These are phyloP conservation scores for Furcasterigmium furcatum DNA, from an alignment of 2,329 filamentous ascomycete species.

Conservation along the genomic window DNA sequence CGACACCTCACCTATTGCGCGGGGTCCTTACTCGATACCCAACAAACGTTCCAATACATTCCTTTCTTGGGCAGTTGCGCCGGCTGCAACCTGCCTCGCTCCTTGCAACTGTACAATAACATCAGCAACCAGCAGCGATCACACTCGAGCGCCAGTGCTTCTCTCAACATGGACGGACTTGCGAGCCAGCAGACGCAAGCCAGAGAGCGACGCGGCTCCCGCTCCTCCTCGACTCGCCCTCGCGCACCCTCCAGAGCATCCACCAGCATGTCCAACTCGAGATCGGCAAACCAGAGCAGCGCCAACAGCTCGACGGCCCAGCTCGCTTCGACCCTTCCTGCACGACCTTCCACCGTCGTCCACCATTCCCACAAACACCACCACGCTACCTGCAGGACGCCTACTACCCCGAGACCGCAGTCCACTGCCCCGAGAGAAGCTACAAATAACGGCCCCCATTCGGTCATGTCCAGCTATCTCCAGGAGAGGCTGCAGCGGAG, in stretches of 20 bases:
- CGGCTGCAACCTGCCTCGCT: background rate
- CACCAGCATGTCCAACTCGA: conserved; percentile 14
- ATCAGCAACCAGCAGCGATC: background rate
- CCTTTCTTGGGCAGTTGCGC: background rate
- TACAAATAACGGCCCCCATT: conserved; percentile 31
- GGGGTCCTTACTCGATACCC: background rate
- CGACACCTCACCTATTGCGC: background rate
- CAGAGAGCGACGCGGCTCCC: conserved; percentile 9
- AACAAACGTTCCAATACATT: background rate
- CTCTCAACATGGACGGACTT: conserved; percentile 8
- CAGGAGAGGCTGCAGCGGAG: conserved; percentile 53
- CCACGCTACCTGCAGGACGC: conserved; percentile 31
- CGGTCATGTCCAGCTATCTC: conserved; percentile 46
- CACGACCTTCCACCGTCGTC: conserved; percentile 26
- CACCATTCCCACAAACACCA: conserved; percentile 36
- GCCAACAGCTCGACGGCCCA: conserved; percentile 39
- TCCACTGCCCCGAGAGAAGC: conserved; percentile 39
- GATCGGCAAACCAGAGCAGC: conserved; percentile 33
- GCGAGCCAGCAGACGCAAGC: background rate
- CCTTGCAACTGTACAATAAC: background rate
- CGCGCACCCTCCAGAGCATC: conserved; percentile 45
- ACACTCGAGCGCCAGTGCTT: too few species aligned
- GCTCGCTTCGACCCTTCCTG: conserved; percentile 30
- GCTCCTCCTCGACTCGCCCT: conserved; percentile 19
- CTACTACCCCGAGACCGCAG: conserved; percentile 28